phyloP scores from a whole-genome alignment of 139 green algal species.

The Eudorina sp. region DNA sequence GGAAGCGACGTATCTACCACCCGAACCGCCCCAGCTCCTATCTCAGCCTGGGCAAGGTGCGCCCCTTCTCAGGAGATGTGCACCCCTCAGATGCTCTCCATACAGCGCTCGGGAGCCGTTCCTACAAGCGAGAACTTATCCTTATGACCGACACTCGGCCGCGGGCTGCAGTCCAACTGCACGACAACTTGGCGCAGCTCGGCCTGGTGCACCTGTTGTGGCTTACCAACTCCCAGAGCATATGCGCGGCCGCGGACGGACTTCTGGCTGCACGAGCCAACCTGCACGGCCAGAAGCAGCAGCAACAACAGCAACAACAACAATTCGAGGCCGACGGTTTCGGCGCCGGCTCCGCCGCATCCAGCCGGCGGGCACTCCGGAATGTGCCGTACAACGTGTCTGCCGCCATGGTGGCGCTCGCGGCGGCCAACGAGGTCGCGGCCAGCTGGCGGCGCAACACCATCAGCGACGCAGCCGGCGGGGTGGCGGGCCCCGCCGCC shows the following conservation, averaged over 20 bases:
- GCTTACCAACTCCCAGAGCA: neutral
- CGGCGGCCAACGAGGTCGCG: neutral
- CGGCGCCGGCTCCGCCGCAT: no score
- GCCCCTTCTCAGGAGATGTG: constrained; percentile 23
- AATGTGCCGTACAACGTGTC: neutral
- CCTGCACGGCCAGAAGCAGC: neutral
- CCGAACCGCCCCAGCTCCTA: neutral
- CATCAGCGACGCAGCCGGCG: neutral
- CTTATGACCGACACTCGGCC: constrained; percentile 36
- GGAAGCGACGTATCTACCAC: neutral
- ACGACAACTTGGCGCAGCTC: constrained; percentile 22
- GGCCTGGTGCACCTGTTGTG: constrained; percentile 40
- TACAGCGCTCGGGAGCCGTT: constrained; percentile 1
- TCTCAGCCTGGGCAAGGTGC: constrained; percentile 17
- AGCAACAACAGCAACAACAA: neutral
- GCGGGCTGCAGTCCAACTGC: neutral
- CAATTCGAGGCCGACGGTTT: no score
- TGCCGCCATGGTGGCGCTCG: neutral
- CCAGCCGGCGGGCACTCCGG: no score
- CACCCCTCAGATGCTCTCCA: neutral
- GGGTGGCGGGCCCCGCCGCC: neutral
- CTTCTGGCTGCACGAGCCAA: neutral
- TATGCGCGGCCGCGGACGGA: neutral
- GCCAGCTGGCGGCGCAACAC: neutral
- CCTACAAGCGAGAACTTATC: constrained; percentile 23